Evolutionary conservation across 139 green algal species (phyloP).

Genomic region (Tetraselmis striata): DNA sequence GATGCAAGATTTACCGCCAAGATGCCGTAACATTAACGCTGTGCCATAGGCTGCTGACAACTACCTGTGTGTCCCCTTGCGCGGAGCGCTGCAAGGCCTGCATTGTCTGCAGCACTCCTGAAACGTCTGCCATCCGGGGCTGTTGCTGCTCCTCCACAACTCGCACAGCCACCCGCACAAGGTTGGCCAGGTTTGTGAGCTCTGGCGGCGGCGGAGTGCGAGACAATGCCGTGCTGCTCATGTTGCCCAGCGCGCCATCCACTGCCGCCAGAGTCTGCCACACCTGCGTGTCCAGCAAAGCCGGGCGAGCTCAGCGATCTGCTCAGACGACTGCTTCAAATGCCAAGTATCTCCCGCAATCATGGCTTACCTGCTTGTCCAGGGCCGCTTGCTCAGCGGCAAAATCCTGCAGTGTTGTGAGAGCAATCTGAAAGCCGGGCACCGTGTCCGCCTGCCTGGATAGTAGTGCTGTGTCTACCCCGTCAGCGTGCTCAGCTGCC

Average conservation of each 20-base stretch:
- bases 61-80: not conserved
- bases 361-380: not conserved
- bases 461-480: not conserved
- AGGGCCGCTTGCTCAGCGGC: not conserved
- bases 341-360: not conserved
- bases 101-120: not conserved
- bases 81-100: not conserved
- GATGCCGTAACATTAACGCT: too few species aligned
- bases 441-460: not conserved
- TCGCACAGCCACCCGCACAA: not conserved
- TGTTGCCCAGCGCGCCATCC: not conserved
- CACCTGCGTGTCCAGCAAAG: too few species aligned
- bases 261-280: not conserved
- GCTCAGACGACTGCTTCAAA: not conserved
- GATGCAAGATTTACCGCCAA: too few species aligned
- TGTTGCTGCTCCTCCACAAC: not conserved
- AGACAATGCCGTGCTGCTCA: not conserved
- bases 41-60: too few species aligned
- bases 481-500: not conserved
- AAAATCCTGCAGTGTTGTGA: not conserved
- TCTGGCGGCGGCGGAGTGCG: not conserved
- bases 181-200: not conserved
- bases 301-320: not conserved
- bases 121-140: not conserved
- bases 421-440: not conserved